Percentiles rank a stretch among this genome's conserved stretches.
Conservation (phyloP, 805 yeast species). For the Clavispora vitiphila region DNA sequence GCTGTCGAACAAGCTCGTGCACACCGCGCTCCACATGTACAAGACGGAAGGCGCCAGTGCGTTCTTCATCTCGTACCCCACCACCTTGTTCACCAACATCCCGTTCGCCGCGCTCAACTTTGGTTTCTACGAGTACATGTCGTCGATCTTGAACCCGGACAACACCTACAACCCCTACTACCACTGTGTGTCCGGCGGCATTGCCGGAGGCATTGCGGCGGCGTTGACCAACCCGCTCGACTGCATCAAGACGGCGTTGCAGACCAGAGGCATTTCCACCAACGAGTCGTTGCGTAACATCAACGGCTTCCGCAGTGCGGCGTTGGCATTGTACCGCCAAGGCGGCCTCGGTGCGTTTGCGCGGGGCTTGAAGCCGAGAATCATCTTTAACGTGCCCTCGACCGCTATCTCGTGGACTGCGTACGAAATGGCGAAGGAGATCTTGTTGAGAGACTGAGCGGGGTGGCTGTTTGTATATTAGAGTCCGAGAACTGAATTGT, state of each 20-base stretch:
- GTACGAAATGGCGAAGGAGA: conserved; percentile 91
- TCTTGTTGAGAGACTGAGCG: conserved; percentile 33
- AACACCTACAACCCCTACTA: conserved; percentile 79
- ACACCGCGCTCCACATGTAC: conserved; percentile 46
- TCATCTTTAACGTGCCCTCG: conserved; percentile 88
- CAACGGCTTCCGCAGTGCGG: conserved; percentile 67
- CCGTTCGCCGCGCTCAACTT: conserved; percentile 95
- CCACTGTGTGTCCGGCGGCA: conserved; percentile 89
- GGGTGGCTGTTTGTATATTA: conserved; percentile 1
- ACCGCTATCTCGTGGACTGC: conserved; percentile 98
- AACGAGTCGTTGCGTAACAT: conserved; percentile 48
- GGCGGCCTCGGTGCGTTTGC: conserved; percentile 66
- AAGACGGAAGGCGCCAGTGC: conserved; percentile 67
- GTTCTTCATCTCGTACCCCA: conserved; percentile 89
- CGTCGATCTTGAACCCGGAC: conserved; percentile 74
- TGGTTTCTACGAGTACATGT: conserved; percentile 81
- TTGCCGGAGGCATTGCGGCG: conserved; percentile 94
- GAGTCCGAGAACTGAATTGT: neutral
- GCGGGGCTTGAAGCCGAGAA: conserved; percentile 86
- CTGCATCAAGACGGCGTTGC: conserved; percentile 86
- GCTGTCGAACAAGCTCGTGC: conserved; percentile 25
- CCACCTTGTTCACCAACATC: conserved; percentile 84
- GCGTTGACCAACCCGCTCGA: conserved; percentile 93
- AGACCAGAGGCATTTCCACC: conserved; percentile 63
- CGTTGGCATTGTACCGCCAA: conserved; percentile 54